Evolutionary conservation across 2,329 filamentous ascomycete genomes (phyloP), one percentile per base, ranked within the genome.

Genomic region (Cryphonectria japonica): DNA sequence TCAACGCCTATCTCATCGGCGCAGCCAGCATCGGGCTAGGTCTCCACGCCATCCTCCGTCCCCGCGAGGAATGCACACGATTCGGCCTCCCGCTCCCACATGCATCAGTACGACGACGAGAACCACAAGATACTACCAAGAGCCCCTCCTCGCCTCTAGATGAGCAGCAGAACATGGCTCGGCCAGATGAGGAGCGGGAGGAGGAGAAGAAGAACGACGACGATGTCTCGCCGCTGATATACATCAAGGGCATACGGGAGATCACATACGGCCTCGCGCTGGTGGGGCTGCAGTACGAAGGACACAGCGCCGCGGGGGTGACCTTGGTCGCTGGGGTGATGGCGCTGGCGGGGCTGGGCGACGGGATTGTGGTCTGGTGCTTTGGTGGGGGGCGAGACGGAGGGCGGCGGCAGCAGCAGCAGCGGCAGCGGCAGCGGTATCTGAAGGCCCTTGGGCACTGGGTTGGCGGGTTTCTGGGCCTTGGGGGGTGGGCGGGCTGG

Each of bases 191-290:
- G 37, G 6, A 39, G 9, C 8, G 9, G 37, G 37, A 39, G 37
- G 37, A 39, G 9, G 34, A 34, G 34, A 8, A 39, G 34, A 6
- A 34, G 6, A 6, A 34, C 2, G 29, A 7, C 41, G 29, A n/a
- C n/a, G 57, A 37, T 11, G 43, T 72, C 9, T 81, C 79, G 32
- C 77, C 80, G 1, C 77, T 81, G 26, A 78, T 81, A 72, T 79
- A 79, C 65, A 76, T 80, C 70, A 80, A 81, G 67, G 79, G 78
- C 8, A 74, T 79, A 11, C 78, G 80, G 2, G 80, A 81, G 69
- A 60, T 80, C 3, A 76, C 74, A 2, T 81, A 78, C 65, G 79
- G 80, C 22, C n/a, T 78, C 1, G 68, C 75, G 0, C 62, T 81
- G 64, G 65, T 79, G 34, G 74, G 71, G 19, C 68, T 81, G 22